phyloP scores from a whole-genome alignment of 78 protist genomes.

The Cavenderia fasciculata region DNA sequence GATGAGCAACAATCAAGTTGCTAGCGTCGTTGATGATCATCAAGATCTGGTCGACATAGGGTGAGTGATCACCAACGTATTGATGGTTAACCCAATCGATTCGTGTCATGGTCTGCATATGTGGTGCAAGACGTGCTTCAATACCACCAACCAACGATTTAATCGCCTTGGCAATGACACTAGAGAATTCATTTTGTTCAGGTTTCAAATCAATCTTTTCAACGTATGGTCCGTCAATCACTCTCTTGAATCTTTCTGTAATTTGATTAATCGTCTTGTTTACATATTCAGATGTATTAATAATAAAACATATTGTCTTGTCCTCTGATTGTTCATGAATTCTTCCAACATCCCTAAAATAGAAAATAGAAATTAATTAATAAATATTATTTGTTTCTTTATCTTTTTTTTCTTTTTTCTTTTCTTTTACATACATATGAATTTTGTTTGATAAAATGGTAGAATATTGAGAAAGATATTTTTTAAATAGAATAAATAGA shows the following conservation, averaged over 20 bases:
- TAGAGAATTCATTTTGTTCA: constrained; percentile 44
- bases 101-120: constrained; percentile 31
- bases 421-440: not conserved
- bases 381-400: constrained; percentile 14
- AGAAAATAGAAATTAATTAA: not conserved
- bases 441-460: not conserved
- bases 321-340: constrained; percentile 46
- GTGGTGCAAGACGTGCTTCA: constrained; percentile 52
- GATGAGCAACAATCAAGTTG: not conserved
- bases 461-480: constrained; percentile 54
- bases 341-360: constrained; percentile 24
- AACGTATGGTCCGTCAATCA: constrained; percentile 14
- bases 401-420: constrained; percentile 9
- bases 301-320: constrained; percentile 40
- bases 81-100: constrained; percentile 66
- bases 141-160: constrained; percentile 50
- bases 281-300: constrained; percentile 76
- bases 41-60: constrained; percentile 35
- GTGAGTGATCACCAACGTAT: constrained; percentile 60
- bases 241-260: constrained; percentile 35
- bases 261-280: constrained; percentile 38
- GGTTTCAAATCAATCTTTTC: constrained; percentile 42
- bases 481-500: constrained; percentile 62
- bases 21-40: constrained; percentile 1
- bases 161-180: constrained; percentile 57